Evolutionary conservation across 441 rosid genomes (phyloP).

Genomic region (Monsonia emarginata): DNA sequence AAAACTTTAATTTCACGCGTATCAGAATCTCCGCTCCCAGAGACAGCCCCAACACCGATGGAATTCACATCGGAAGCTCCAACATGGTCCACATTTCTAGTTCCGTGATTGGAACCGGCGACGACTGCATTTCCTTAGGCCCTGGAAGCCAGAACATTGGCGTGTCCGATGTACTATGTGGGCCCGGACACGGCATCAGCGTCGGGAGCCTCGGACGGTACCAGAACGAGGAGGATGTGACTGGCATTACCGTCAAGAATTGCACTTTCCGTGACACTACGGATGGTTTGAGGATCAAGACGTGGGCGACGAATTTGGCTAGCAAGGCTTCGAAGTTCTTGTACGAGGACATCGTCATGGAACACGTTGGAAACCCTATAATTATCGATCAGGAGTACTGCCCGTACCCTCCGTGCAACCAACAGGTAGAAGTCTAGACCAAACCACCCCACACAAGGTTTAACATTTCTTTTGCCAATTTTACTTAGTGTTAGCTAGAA

Average conservation of each 20-base stretch:
- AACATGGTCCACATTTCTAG: constrained; percentile 22
- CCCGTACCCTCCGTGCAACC: constrained; percentile 25
- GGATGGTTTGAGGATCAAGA: constrained; percentile 41
- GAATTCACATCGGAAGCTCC: constrained; percentile 43
- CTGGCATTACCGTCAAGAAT: constrained; percentile 23
- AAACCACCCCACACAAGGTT: too few relatives aligned
- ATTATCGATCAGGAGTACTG: constrained; percentile 27
- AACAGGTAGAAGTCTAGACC: too few relatives aligned
- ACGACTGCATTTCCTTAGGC: constrained; percentile 30
- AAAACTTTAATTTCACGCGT: not conserved
- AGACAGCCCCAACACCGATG: constrained; percentile 44
- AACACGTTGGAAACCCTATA: constrained; percentile 36
- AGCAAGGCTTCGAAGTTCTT: constrained; percentile 24
- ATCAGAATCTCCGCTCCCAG: constrained; percentile 31
- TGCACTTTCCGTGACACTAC: constrained; percentile 26
- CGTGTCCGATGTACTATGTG: constrained; percentile 23
- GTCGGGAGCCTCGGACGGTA: constrained; percentile 41
- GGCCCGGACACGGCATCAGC: constrained; percentile 48
- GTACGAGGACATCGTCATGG: constrained; percentile 30
- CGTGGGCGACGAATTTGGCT: constrained; percentile 25
- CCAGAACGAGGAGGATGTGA: constrained; percentile 26
- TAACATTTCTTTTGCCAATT: too few relatives aligned
- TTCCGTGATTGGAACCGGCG: constrained; percentile 24
- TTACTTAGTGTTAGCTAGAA: too few relatives aligned
- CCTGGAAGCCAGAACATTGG: constrained; percentile 22